These are phyloP conservation scores for Xylariaceae sp. DNA, from an alignment of 2,329 filamentous ascomycete genomes.

Conservation along the genomic window DNA sequence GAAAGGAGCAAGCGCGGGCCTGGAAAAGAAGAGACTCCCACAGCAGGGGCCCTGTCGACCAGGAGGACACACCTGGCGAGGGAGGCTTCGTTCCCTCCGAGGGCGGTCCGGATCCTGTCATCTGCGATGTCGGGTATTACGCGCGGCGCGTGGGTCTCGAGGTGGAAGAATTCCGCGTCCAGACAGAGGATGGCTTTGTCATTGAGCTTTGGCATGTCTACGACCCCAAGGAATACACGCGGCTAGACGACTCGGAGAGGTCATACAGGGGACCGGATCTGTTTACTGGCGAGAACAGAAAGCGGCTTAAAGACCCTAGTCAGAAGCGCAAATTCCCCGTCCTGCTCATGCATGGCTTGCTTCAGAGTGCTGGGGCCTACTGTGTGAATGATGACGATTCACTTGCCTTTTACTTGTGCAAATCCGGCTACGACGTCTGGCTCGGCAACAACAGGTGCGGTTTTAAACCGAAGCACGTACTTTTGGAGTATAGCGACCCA, in stretches of 20 bases:
- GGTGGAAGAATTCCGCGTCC: constrained; percentile 72
- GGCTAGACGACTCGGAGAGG: constrained; percentile 40
- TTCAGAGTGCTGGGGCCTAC: constrained; percentile 83
- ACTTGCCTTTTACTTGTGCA: constrained; percentile 85
- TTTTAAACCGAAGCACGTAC: constrained; percentile 67
- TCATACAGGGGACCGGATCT: constrained; percentile 51
- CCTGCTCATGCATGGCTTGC: constrained; percentile 76
- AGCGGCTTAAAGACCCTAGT: constrained; percentile 27
- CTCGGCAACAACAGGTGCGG: constrained; percentile 90
- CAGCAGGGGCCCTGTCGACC: constrained; percentile 32
- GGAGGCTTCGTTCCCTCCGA: constrained; percentile 67
- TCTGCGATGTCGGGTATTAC: constrained; percentile 79
- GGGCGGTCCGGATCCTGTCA: constrained; percentile 69
- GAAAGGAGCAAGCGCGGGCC: constrained; percentile 49
- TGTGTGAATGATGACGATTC: constrained; percentile 86
- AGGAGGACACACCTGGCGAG: constrained; percentile 30
- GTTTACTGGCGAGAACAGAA: constrained; percentile 42
- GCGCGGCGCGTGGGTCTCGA: constrained; percentile 82
- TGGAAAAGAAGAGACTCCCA: constrained; percentile 48
- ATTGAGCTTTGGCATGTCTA: constrained; percentile 86
- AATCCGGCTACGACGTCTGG: constrained; percentile 92
- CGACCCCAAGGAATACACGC: constrained; percentile 66
- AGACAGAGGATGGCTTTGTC: constrained; percentile 91
- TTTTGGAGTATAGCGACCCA: constrained; percentile 66
- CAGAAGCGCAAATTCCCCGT: constrained; percentile 67